Evolutionary conservation across 1,284 basidiomycete genomes (phyloP).

Genomic region (Heliocybe sulcata): DNA sequence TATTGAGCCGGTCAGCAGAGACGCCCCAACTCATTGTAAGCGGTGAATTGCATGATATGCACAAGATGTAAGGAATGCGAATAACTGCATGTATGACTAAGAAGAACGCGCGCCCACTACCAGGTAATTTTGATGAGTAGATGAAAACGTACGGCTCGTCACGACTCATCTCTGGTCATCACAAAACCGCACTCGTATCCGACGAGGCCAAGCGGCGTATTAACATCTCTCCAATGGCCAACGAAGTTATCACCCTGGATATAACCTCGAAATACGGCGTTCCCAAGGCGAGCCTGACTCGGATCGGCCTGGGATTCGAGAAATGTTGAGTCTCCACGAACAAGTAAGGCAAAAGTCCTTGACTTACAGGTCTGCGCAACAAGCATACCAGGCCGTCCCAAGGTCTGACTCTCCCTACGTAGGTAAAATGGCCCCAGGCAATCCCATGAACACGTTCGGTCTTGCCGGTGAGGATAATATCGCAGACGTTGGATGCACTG

Average conservation of each 20-base stretch:
- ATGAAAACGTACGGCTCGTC: not conserved
- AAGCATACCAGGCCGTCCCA: conserved; percentile 44
- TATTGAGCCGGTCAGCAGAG: too few species aligned
- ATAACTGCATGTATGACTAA: not conserved
- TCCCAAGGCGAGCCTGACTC: conserved; percentile 22
- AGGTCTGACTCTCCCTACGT: conserved; percentile 36
- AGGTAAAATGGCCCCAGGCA: conserved; percentile 39
- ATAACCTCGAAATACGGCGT: conserved; percentile 45
- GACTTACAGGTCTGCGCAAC: conserved; percentile 36
- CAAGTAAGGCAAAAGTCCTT: not conserved
- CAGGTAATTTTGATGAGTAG: not conserved
- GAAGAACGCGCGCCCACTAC: not conserved
- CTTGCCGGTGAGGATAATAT: conserved; percentile 44
- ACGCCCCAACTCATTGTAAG: too few species aligned
- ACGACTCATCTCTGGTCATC: conserved; percentile 22
- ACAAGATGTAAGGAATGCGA: not conserved
- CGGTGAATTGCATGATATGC: not conserved
- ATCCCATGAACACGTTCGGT: conserved; percentile 32
- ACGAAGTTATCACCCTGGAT: conserved; percentile 38
- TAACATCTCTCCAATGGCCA: conserved; percentile 43
- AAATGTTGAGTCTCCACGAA: not conserved
- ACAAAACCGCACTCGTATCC: conserved; percentile 41
- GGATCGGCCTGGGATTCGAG: conserved; percentile 21
- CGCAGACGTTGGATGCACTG: conserved; percentile 29
- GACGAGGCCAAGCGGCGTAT: conserved; percentile 24